Evolutionary conservation across 441 rosid species (phyloP).

Genomic region (Daphne laureola): DNA sequence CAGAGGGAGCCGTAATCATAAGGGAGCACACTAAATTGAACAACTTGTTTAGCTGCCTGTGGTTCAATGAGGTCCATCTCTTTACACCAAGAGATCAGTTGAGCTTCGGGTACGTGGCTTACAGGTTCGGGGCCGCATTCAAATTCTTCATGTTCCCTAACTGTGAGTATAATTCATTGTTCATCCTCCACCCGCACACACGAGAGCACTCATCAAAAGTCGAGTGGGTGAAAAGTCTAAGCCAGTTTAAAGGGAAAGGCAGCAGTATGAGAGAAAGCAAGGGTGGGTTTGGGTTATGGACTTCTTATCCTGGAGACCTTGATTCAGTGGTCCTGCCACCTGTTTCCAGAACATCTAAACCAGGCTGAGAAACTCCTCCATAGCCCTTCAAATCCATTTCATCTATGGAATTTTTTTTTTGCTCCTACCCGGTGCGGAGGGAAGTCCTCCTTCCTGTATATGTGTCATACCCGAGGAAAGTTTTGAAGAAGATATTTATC

Average conservation of each 20-base stretch:
- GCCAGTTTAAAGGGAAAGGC: conserved; percentile 70
- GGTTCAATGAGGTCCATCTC: conserved; percentile 96
- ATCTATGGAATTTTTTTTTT: too few species aligned
- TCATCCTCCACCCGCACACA: conserved; percentile 76
- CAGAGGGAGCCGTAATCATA: conserved; percentile 90
- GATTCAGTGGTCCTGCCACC: conserved; percentile 56
- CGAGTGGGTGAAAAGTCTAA: conserved; percentile 79
- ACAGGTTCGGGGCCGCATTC: conserved; percentile 58
- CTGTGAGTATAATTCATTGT: conserved; percentile 87
- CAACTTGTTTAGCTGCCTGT: conserved; percentile 83
- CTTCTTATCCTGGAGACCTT: conserved; percentile 84
- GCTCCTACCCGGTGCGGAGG: too few species aligned
- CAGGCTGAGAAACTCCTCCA: conserved; percentile 48
- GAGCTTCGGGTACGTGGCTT: conserved; percentile 83
- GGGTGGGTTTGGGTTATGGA: conserved; percentile 96
- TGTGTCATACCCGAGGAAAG: too few species aligned
- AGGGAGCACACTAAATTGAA: conserved; percentile 76
- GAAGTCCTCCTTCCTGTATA: too few species aligned
- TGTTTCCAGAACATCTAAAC: conserved; percentile 79
- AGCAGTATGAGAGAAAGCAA: conserved; percentile 74
- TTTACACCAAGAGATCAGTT: conserved; percentile 94
- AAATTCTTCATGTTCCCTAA: conserved; percentile 86
- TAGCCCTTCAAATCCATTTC: too few species aligned
- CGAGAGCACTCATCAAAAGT: conserved; percentile 93
- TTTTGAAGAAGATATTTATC: too few species aligned